Conservation (phyloP, 352 stramenopile genomes). For the Globisporangium middletonii region DNA sequence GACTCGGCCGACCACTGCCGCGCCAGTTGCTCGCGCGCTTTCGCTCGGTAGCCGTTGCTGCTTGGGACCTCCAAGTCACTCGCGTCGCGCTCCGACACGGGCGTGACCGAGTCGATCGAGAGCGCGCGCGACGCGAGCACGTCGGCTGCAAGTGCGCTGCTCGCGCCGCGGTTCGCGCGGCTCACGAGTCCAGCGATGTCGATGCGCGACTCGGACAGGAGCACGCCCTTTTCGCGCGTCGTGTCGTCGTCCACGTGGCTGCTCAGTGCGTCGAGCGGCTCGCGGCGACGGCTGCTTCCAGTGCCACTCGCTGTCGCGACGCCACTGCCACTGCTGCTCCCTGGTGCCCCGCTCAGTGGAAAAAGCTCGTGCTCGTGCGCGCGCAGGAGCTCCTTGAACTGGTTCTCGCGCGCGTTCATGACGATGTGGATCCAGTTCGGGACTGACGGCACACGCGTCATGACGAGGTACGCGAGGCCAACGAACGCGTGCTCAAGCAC, state of each 20-base stretch:
- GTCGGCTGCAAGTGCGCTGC: slow-evolving; percentile 4
- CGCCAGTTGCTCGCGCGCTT: slow-evolving; percentile 52
- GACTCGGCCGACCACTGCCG: slow-evolving; percentile 49
- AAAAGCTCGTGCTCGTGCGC: slow-evolving; percentile 47
- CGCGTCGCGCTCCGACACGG: slow-evolving; percentile 18
- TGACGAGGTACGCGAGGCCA: slow-evolving; percentile 42
- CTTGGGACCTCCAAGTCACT: slow-evolving; percentile 37
- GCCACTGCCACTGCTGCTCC: background rate
- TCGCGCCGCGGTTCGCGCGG: slow-evolving; percentile 5
- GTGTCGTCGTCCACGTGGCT: slow-evolving; percentile 2
- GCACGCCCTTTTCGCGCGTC: slow-evolving; percentile 10
- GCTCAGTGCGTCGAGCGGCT: background rate
- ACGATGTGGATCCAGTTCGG: slow-evolving; percentile 46
- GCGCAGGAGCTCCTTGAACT: slow-evolving; percentile 58
- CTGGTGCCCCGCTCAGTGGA: slow-evolving; percentile 6
- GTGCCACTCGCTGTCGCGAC: background rate
- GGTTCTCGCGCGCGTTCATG: slow-evolving; percentile 49
- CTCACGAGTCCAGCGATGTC: slow-evolving; percentile 13
- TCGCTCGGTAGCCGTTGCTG: slow-evolving; percentile 44
- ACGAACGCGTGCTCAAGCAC: slow-evolving; percentile 52
- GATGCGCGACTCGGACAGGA: slow-evolving; percentile 28
- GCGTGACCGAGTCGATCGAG: slow-evolving; percentile 45
- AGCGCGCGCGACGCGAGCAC: slow-evolving; percentile 16
- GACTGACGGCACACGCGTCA: slow-evolving; percentile 44
- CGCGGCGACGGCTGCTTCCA: background rate